Evolutionary conservation across 208 protist species (phyloP).

Genomic region (Crithidia expoeki): DNA sequence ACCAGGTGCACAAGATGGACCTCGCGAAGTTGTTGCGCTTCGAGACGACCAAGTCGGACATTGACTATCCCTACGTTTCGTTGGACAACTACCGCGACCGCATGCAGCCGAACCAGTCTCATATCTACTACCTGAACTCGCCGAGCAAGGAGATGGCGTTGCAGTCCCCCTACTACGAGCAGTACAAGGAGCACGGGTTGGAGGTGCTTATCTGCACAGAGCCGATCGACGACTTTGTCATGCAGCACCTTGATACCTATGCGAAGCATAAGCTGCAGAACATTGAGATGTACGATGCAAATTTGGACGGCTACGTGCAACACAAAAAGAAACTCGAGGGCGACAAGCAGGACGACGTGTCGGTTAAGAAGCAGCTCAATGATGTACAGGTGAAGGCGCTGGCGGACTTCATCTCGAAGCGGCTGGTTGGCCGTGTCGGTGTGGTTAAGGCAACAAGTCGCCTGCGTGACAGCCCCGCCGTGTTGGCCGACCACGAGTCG

Average conservation of each 20-base stretch:
- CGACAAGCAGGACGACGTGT: conserved; percentile 79
- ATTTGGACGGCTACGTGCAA: conserved; percentile 88
- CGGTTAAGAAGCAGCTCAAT: conserved; percentile 86
- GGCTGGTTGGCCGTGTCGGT: conserved; percentile 83
- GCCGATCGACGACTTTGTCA: conserved; percentile 96
- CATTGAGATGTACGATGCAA: conserved; percentile 92
- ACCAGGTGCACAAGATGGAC: conserved; percentile 95
- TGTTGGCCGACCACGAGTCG: conserved; percentile 92
- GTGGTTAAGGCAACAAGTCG: conserved; percentile 87
- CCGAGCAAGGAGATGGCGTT: conserved; percentile 89
- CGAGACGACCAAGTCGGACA: conserved; percentile 82
- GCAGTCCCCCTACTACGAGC: conserved; percentile 96
- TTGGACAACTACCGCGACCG: conserved; percentile 97
- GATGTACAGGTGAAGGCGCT: conserved; percentile 87
- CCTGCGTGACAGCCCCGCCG: conserved; percentile 87
- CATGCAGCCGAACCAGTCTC: conserved; percentile 94
- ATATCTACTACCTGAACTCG: conserved; percentile 96
- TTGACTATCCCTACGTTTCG: conserved; percentile 82
- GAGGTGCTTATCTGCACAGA: conserved; percentile 96
- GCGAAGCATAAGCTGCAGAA: conserved; percentile 94
- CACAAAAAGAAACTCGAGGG: conserved; percentile 88
- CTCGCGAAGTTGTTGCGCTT: conserved; percentile 94
- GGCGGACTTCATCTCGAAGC: conserved; percentile 88
- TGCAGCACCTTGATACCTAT: conserved; percentile 94
- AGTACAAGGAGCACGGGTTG: conserved; percentile 94